Conservation (phyloP, 257 asterid genomes). For the Eucommia ulmoides region DNA sequence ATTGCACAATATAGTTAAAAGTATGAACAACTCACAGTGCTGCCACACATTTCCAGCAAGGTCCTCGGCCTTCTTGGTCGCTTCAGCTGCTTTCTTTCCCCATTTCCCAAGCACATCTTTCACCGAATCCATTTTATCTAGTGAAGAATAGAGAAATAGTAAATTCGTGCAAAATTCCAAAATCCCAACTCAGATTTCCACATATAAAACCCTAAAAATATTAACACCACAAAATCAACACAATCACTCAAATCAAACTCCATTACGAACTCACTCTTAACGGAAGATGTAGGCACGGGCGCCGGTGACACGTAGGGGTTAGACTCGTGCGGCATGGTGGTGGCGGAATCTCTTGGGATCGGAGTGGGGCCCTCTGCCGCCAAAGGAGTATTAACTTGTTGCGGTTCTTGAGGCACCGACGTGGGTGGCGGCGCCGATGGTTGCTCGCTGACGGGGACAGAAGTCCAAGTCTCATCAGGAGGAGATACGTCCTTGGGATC, state of each 20-base stretch:
- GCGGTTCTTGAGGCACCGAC: conserved; percentile 17
- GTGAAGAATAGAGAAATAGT: conserved; percentile 1
- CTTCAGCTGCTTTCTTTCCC: conserved; percentile 85
- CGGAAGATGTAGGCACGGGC: no score
- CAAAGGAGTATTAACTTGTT: not conserved
- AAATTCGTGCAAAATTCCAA: no score
- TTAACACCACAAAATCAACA: no score
- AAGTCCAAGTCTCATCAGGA: conserved; percentile 38
- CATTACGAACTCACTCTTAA: no score
- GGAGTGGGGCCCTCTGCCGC: conserved; percentile 6
- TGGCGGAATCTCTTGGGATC: conserved; percentile 18
- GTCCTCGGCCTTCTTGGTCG: conserved; percentile 71
- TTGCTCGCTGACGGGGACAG: conserved; percentile 23
- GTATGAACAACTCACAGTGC: conserved; percentile 41
- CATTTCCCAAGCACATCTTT: conserved; percentile 64
- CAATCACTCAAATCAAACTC: no score
- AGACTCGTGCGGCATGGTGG: conserved; percentile 71
- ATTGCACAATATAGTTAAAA: no score
- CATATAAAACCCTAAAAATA: no score
- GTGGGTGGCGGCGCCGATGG: conserved; percentile 5
- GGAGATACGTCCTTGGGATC: conserved; percentile 44
- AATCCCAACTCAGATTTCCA: not conserved
- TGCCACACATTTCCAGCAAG: conserved; percentile 94
- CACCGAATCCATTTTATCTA: conserved; percentile 60
- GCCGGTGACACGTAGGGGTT: no score